phyloP scores from a whole-genome alignment of 2,329 filamentous ascomycete species.

The Penicillium sp. region DNA sequence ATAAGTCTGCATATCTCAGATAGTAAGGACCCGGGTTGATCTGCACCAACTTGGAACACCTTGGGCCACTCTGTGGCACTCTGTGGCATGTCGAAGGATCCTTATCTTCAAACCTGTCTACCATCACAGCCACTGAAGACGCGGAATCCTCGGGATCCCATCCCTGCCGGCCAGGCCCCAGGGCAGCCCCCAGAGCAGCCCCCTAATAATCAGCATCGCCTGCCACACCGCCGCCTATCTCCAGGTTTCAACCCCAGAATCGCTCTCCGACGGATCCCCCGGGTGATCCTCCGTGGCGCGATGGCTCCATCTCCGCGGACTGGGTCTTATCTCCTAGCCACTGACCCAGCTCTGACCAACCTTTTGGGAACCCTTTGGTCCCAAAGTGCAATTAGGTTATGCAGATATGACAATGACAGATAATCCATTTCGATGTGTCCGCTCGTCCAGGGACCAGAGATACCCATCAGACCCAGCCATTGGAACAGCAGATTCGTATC shows the following conservation, averaged over 20 bases:
- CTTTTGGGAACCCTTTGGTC: too few relatives aligned
- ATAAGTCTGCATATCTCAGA: constrained; percentile 24
- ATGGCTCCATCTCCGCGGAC: not conserved
- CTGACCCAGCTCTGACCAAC: too few relatives aligned
- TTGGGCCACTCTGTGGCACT: not conserved
- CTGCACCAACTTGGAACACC: not conserved
- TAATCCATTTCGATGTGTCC: constrained; percentile 3
- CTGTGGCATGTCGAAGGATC: not conserved
- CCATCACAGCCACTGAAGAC: not conserved
- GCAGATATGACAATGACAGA: not conserved
- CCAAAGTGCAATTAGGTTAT: not conserved
- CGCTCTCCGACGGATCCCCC: constrained; percentile 14
- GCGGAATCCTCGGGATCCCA: constrained; percentile 3
- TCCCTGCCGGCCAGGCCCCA: too few relatives aligned
- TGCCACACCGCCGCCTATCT: constrained; percentile 23
- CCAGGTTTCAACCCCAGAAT: constrained; percentile 28
- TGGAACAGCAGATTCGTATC: not conserved
- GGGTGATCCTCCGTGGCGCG: constrained; percentile 18
- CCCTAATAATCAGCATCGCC: not conserved
- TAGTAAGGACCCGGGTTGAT: constrained; percentile 10
- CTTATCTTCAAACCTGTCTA: constrained; percentile 1
- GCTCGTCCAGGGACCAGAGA: not conserved
- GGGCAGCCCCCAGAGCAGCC: too few relatives aligned
- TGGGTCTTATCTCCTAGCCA: constrained; percentile 13
- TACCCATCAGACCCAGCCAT: not conserved